Base-by-base conservation (phyloP, 2,329 filamentous ascomycete species). In the Eurotiales sp. region DNA sequence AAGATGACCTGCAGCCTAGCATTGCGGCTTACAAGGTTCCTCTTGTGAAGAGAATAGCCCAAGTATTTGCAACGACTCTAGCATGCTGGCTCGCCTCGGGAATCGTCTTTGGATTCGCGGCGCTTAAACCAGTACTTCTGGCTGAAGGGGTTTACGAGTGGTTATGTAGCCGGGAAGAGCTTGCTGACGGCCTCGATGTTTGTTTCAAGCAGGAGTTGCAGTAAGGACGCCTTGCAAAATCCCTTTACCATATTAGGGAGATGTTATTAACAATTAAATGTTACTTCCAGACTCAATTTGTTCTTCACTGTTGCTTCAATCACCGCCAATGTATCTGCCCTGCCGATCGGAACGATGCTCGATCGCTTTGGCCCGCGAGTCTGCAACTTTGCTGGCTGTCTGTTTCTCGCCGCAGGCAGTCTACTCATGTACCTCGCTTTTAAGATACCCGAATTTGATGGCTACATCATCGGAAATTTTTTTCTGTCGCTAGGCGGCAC, bases 261-360 rank as follows among this genome's bases (percentile, higher is more conserved):
- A n/a, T n/a, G n/a, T n/a, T 59, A 30, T 57, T 47, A 14, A 19
- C n/a, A 14, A n/a, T n/a, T 36, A 7, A 19, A 41, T 6, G n/a
- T 40, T 43, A 21, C 19, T 12, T 23, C 30, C 50, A 73, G 71
- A 56, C 78, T 96, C 52, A 96, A 96, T 65, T 74, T 95, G 61
- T 95, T 95, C 86, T 96, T 96, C 75, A 93, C 89, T 8, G 80
- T 90, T 32, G 90, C 90, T 22, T 90, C 90, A 21, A 90, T 95
- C 3, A 87, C 83, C 8, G 93, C 90, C 40, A 96, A 96, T 61
- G 85, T 95, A 15, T 88, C 85, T 39, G 90, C 90, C 30, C 77
- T 96, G 2, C 87, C 90, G 1, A 84, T 95, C 22, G 90, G 90
- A 21, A 87, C 88, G 4, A 85, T 95, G 22, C 81, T 96, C 12